Base-by-base conservation (phyloP, 441 rosid species). In the Jatropha multifida region DNA sequence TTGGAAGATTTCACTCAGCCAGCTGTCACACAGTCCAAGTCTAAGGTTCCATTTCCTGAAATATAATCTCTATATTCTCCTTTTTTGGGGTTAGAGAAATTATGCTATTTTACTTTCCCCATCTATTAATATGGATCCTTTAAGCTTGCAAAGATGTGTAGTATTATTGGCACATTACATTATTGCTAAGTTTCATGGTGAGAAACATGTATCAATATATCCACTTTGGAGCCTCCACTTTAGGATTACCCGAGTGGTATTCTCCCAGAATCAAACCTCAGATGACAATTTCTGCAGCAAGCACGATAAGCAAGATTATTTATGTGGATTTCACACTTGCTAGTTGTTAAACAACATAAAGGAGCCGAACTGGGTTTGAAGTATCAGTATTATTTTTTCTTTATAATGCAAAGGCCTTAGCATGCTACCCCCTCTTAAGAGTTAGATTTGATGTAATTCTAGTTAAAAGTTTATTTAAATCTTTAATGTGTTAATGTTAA, bases 31-130 rank as follows among this genome's bases (percentile, higher is more conserved):
- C 71, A 12, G 59, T 69, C 84, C 20, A 77, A 68, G 38, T 64
- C 82, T 10, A 85, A 85, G 90, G 91, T 88, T 27, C 40, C 42
- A 60, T 68, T 42, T 64, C 60, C 52, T 44, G 26, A 48, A 14
- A 49, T 11, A 9, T 10, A 63, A 27, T n/a, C 26, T 13, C 0
- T 42, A 38, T 42, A 44, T 44, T 44, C 9, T 26, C 11, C 10
- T 1, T 13, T 5, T 42, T 11, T 42, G 40, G 11, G 46, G 1
- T 68, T 68, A 1, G 2, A 27, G 9, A 70, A 5, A 2, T 27
- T 9, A 7, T 51, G 67, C 27, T 10, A 60, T 6, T 67, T 54
- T 51, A 23, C 56, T 9, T 63, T 48, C 65, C 13, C 13, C 51
- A 44, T 32, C 18, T 44, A 8, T 7, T 13, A 18, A 49, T 5